A percentile compares a stretch with the other conserved stretches of the same genome.
Conservation (phyloP, 2,329 filamentous ascomycete species). For the Aspergillus bombycis region DNA sequence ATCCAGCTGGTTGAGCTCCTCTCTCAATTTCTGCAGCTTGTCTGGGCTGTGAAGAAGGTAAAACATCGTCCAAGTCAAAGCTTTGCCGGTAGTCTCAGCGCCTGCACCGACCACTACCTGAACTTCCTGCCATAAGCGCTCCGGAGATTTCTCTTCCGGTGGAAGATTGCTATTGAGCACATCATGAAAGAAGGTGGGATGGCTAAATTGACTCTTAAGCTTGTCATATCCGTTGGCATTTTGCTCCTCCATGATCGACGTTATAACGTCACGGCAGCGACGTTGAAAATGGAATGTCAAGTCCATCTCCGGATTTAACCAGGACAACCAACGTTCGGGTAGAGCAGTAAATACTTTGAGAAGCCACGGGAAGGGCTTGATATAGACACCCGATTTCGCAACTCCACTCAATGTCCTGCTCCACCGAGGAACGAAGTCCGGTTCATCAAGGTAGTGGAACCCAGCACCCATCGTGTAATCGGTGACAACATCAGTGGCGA, state of each 20-base stretch:
- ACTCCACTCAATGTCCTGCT: conserved; percentile 24
- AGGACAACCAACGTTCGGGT: conserved; percentile 8
- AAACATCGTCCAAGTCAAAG: conserved; percentile 14
- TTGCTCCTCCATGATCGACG: conserved; percentile 23
- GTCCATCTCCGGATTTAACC: conserved; percentile 13
- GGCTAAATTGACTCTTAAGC: conserved; percentile 9
- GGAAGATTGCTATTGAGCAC: conserved; percentile 32
- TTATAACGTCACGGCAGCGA: conserved; percentile 16
- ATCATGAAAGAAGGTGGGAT: conserved; percentile 36
- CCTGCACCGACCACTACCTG: conserved; percentile 35
- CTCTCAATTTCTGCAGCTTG: conserved; percentile 21
- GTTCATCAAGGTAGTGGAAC: conserved; percentile 29
- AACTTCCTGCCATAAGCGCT: conserved; percentile 36
- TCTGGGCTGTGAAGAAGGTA: conserved; percentile 17
- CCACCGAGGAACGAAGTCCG: conserved; percentile 31
- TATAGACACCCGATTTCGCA: conserved; percentile 17
- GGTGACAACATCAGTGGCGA: conserved; percentile 50
- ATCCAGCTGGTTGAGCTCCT: conserved; percentile 22
- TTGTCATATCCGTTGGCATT: conserved; percentile 6
- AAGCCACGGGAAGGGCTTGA: conserved; percentile 19
- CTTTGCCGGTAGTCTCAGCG: conserved; percentile 17
- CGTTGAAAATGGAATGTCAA: conserved; percentile 20
- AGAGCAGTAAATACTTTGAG: conserved; percentile 7
- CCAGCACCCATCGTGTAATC: conserved; percentile 36
- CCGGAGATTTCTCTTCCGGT: conserved; percentile 35